Conservation (phyloP, 148 eudicot genomes). For the Chenopodium suecicum region DNA sequence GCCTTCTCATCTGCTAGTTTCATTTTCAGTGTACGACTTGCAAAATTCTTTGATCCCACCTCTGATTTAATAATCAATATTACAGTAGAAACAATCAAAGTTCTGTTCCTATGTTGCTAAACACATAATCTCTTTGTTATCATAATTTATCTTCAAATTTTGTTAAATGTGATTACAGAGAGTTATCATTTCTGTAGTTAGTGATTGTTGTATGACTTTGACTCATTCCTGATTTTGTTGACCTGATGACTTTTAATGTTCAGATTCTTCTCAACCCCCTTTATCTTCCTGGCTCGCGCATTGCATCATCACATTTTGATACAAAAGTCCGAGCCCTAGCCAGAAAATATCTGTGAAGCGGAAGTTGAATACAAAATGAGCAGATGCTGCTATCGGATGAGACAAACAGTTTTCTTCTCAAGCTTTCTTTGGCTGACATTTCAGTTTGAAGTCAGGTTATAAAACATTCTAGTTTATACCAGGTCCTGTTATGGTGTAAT, state of each 20-base stretch:
- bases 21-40: background rate
- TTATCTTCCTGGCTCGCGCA: conserved; percentile 85
- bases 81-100: background rate
- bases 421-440: background rate
- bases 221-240: background rate
- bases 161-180: background rate
- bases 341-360: conserved; percentile 70
- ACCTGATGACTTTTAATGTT: conserved; percentile 18
- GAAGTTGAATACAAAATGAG: conserved; percentile 9
- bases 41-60: background rate
- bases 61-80: background rate
- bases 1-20: background rate
- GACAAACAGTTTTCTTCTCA: background rate
- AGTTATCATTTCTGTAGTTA: background rate
- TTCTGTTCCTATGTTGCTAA: background rate
- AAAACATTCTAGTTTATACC: conserved; percentile 1
- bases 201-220: background rate
- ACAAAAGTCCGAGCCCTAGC: conserved; percentile 98
- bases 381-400: background rate
- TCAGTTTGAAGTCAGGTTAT: conserved; percentile 9
- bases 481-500: background rate
- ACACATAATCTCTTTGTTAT: background rate
- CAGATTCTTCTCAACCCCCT: conserved; percentile 95
- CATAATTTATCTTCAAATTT: background rate
- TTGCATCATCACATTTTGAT: conserved; percentile 90